phyloP scores from a whole-genome alignment of 495 filamentous ascomycete genomes.

The Cudoniella acicularis region DNA sequence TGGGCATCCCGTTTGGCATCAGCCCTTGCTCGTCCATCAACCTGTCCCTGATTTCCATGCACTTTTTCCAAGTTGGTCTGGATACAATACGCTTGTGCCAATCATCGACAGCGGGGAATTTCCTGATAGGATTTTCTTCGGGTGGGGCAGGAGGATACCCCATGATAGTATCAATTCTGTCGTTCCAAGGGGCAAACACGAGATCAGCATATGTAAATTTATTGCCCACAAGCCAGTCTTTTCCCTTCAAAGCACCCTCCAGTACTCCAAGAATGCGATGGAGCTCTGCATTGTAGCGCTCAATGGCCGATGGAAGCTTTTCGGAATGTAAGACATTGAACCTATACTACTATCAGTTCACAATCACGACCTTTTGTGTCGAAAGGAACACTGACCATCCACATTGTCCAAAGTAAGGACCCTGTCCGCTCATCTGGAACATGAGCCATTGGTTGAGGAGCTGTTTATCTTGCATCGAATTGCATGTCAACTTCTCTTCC shows the following conservation, averaged over 20 bases:
- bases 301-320: slow-evolving; percentile 39
- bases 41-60: background rate
- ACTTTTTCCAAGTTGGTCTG: background rate
- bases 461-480: slow-evolving; percentile 31
- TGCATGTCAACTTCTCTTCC: slow-evolving; percentile 49
- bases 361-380: no score
- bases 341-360: no score
- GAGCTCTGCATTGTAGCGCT: slow-evolving; percentile 45
- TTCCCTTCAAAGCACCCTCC: slow-evolving; percentile 32
- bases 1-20: background rate
- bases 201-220: slow-evolving; percentile 49
- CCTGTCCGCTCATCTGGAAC: slow-evolving; percentile 44
- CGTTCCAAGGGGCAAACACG: slow-evolving; percentile 46
- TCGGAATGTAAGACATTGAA: slow-evolving; percentile 43
- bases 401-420: slow-evolving; percentile 47
- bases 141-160: background rate
- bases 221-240: slow-evolving; percentile 47
- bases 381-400: no score
- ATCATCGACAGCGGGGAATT: background rate
- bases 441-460: slow-evolving; percentile 36
- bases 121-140: background rate
- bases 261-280: slow-evolving; percentile 44
- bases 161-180: background rate
- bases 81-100: background rate
- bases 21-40: background rate